Evolutionary conservation across 805 yeast genomes (phyloP).

Genomic region (Pichia cephalocereana): DNA sequence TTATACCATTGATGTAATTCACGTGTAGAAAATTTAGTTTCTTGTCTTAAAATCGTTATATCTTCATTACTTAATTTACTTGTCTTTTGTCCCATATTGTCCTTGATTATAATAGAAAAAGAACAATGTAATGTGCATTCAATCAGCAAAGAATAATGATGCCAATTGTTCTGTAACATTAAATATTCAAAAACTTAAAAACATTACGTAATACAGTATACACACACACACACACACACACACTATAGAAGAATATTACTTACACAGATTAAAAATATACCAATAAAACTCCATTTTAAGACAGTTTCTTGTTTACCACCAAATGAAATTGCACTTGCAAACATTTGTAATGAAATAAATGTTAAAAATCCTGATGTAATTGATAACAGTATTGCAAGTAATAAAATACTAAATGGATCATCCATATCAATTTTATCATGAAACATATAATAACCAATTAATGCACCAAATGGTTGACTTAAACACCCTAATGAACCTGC

Average conservation of each 20-base stretch:
- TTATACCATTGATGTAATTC: slow-evolving; percentile 98
- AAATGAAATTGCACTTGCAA: slow-evolving; percentile 70
- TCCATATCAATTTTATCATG: slow-evolving; percentile 27
- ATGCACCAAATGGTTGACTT: slow-evolving; percentile 87
- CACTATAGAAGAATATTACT: slow-evolving; percentile 27
- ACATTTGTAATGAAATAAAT: slow-evolving; percentile 79
- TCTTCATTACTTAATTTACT: slow-evolving; percentile 90
- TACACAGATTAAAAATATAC: slow-evolving; percentile 47
- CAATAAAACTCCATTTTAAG: slow-evolving; percentile 49
- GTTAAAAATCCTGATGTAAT: slow-evolving; percentile 77
- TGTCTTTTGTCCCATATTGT: slow-evolving; percentile 78
- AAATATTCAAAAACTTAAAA: too few relatives aligned
- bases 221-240: too few relatives aligned
- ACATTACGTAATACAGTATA: too few relatives aligned
- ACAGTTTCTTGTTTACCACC: slow-evolving; percentile 62
- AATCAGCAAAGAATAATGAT: too few relatives aligned
- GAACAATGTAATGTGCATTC: too few relatives aligned
- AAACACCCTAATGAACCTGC: slow-evolving; percentile 69
- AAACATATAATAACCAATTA: slow-evolving; percentile 49
- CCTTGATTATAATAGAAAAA: too few relatives aligned
- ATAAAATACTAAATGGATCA: slow-evolving; percentile 29
- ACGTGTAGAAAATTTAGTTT: slow-evolving; percentile 85
- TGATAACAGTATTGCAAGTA: slow-evolving; percentile 59
- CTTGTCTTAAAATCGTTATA: slow-evolving; percentile 66
- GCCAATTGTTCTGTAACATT: too few relatives aligned